Evolutionary conservation across 768 basidiomycete species (phyloP).

Genomic region (Russula emetica): DNA sequence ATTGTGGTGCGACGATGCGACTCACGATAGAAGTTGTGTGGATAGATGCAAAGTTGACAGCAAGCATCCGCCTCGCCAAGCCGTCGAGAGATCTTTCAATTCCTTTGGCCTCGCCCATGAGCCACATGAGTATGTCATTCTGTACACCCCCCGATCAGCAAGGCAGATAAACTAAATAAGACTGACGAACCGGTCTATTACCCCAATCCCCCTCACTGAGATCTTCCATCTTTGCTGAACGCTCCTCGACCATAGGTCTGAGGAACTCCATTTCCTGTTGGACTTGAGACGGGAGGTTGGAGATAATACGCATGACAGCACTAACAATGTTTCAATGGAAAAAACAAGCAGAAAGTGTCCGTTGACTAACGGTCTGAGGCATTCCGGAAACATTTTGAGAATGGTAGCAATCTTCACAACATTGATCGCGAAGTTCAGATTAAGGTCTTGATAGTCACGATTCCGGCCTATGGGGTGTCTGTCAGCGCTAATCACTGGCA

Average conservation of each 20-base stretch:
- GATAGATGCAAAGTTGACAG: slow-evolving; percentile 38
- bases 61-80: slow-evolving; percentile 32
- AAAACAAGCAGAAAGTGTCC: background rate
- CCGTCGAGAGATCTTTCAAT: slow-evolving; percentile 34
- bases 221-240: slow-evolving; percentile 27
- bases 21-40: slow-evolving; percentile 35
- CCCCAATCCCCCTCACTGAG: slow-evolving; percentile 27
- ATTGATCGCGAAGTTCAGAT: slow-evolving; percentile 35
- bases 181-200: slow-evolving; percentile 30
- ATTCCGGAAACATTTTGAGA: slow-evolving; percentile 35
- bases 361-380: slow-evolving; percentile 36
- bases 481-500: background rate
- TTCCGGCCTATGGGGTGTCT: slow-evolving; percentile 32
- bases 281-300: slow-evolving; percentile 22
- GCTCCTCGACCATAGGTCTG: slow-evolving; percentile 26
- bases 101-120: slow-evolving; percentile 39
- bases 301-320: slow-evolving; percentile 20
- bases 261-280: slow-evolving; percentile 14
- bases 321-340: slow-evolving; percentile 17
- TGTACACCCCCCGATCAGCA: slow-evolving; percentile 17
- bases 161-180: background rate
- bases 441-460: slow-evolving; percentile 33
- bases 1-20: background rate
- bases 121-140: slow-evolving; percentile 48
- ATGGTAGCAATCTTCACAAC: slow-evolving; percentile 32